Evolutionary conservation across 768 basidiomycete species (phyloP), one percentile per base, ranked within the genome.

Genomic region (Lentinus tigrinus): DNA sequence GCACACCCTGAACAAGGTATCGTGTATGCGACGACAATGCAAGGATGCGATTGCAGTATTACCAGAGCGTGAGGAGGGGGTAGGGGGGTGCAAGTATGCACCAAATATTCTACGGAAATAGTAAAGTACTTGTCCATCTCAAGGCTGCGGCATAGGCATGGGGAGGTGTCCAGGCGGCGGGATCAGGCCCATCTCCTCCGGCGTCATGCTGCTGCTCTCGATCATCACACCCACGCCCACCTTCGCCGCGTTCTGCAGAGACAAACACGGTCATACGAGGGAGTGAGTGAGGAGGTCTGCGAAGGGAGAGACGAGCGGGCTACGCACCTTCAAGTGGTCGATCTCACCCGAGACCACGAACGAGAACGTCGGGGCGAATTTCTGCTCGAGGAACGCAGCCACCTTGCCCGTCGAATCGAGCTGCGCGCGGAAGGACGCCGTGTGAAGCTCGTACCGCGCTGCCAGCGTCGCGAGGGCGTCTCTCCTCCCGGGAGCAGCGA

Each of bases 191-290:
- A 92, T 90, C 78, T 93, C 91, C 77, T 93, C 91, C 8, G 88
- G 89, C 19, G 88, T 87, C 75, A 93, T 72, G 61, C 77, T 82
- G 37, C 86, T 84, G 70, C 87, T 89, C 81, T 98, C 95, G 60
- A 98, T 93, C 93, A 95, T 96, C 73, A 98, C 93, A 77, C 95
- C 95, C 9, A 98, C 88, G 60, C 96, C 96, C 58, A 97, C 88
- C 75, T 95, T 96, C 27, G 93, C 91, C 40, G 93, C 79, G 73
- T 94, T 95, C 94, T 98, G 63, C 14, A 57, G 37, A 52, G 23
- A 27, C 44, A 31, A 46, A 34, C 39, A 10, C 7, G 7, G 11
- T 7, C 16, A 23, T 34, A 42, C 5, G 43, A 46, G 23, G 26
- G 4, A n/a, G 27, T 31, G 19, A 50, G 8, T 50, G 34, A 23